phyloP scores from a whole-genome alignment of 1,139 yeast genomes.

The Yamadazyma jaroonii region DNA sequence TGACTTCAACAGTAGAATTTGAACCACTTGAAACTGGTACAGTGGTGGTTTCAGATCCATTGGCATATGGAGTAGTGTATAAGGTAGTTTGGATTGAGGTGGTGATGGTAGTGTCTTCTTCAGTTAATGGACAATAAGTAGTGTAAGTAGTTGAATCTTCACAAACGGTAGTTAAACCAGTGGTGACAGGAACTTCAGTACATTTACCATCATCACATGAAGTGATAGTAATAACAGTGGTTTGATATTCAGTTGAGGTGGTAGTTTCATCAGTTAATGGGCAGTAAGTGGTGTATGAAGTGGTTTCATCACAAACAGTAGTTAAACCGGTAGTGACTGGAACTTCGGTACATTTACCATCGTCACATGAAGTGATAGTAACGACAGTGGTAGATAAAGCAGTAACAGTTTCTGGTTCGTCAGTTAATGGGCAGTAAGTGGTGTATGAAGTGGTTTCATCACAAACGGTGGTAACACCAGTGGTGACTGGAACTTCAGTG shows the following conservation, averaged over 20 bases:
- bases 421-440: slow-evolving; percentile 30
- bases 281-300: slow-evolving; percentile 48
- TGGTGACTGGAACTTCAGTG: slow-evolving; percentile 22
- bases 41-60: slow-evolving; percentile 7
- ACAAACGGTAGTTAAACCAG: slow-evolving; percentile 22
- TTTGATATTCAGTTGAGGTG: slow-evolving; percentile 17
- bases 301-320: slow-evolving; percentile 26
- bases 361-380: slow-evolving; percentile 50
- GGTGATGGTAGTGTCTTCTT: slow-evolving; percentile 10
- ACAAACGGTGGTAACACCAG: slow-evolving; percentile 19
- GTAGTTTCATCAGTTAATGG: slow-evolving; percentile 24
- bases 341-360: slow-evolving; percentile 27
- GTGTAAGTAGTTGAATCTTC: slow-evolving; percentile 36
- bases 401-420: slow-evolving; percentile 10
- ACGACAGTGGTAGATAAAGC: slow-evolving; percentile 24
- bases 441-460: slow-evolving; percentile 30
- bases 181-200: slow-evolving; percentile 20
- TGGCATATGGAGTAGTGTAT: background rate
- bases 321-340: slow-evolving; percentile 39
- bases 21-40: slow-evolving; percentile 4
- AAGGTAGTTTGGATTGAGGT: slow-evolving; percentile 8
- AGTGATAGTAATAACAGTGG: slow-evolving; percentile 10
- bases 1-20: slow-evolving; percentile 6
- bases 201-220: slow-evolving; percentile 9
- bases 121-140: slow-evolving; percentile 44